A percentile compares a stretch with the other conserved stretches of the same genome.
Conservation (phyloP, 805 yeast species). For the Candida cerambycidarum region DNA sequence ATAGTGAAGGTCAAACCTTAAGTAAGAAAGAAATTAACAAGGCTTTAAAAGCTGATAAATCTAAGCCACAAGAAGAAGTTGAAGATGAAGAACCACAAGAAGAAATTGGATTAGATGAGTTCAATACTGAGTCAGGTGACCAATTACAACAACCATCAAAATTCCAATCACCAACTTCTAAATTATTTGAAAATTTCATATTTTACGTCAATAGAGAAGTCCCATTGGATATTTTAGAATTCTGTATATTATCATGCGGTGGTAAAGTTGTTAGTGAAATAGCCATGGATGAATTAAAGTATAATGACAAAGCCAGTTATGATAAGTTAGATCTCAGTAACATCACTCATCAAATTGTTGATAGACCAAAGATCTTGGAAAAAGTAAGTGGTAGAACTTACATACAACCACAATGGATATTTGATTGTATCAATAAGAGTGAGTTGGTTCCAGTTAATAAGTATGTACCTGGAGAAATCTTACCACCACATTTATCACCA, state of each 20-base stretch:
- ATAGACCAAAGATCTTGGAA: conserved; percentile 77
- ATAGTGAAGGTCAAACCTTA: conserved; percentile 35
- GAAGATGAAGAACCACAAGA: conserved; percentile 21
- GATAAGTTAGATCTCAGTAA: conserved; percentile 57
- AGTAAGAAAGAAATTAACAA: conserved; percentile 42
- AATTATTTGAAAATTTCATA: conserved; percentile 68
- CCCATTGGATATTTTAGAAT: conserved; percentile 86
- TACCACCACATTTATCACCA: conserved; percentile 97
- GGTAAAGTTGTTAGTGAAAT: conserved; percentile 85
- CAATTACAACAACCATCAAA: conserved; percentile 63
- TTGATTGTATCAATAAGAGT: conserved; percentile 83
- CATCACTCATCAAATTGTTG: conserved; percentile 92
- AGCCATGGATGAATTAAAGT: conserved; percentile 71
- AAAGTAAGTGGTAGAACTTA: conserved; percentile 91
- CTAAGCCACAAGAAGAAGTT: conserved; percentile 27
- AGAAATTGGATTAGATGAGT: conserved; percentile 63
- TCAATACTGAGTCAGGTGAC: conserved; percentile 68
- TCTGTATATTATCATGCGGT: conserved; percentile 81
- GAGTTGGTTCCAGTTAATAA: conserved; percentile 71
- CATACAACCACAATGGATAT: conserved; percentile 97
- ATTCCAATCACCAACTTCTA: conserved; percentile 56
- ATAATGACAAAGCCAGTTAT: conserved; percentile 45
- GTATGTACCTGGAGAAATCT: conserved; percentile 90
- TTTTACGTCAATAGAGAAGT: conserved; percentile 95
- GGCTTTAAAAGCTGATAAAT: conserved; percentile 58